phyloP scores from a whole-genome alignment of 164 flowering plant genomes.

The Chimonanthus praecox region DNA sequence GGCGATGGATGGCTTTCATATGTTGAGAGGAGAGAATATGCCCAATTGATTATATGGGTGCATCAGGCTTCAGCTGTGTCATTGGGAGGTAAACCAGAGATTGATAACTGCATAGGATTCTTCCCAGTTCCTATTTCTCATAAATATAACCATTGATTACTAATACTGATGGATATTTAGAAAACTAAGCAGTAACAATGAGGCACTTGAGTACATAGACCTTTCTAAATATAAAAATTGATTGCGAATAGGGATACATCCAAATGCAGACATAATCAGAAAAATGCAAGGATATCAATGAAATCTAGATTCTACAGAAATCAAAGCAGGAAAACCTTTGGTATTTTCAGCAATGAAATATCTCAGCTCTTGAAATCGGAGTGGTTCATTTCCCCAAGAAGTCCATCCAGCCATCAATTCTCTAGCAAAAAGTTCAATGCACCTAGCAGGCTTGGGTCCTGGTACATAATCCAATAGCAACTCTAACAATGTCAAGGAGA shows the following conservation, averaged over 20 bases:
- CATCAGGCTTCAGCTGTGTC: too few relatives aligned
- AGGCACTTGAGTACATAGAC: not conserved
- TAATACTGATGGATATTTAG: too few relatives aligned
- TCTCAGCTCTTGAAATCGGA: constrained; percentile 60
- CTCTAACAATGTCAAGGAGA: constrained; percentile 34
- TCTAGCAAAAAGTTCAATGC: constrained; percentile 87
- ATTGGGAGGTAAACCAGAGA: too few relatives aligned
- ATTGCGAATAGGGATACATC: not conserved
- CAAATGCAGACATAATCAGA: not conserved
- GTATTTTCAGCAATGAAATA: constrained; percentile 26
- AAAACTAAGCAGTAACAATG: too few relatives aligned
- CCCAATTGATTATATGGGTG: too few relatives aligned
- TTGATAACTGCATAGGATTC: too few relatives aligned
- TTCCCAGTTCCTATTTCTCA: too few relatives aligned
- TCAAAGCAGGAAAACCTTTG: not conserved
- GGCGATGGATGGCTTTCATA: too few relatives aligned
- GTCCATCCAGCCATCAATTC: constrained; percentile 69
- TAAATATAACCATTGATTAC: too few relatives aligned
- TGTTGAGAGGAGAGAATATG: too few relatives aligned
- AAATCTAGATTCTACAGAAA: not conserved
- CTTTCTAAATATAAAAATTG: not conserved
- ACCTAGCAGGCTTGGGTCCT: constrained; percentile 56
- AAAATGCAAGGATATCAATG: not conserved
- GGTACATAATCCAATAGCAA: constrained; percentile 68
- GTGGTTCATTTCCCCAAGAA: constrained; percentile 91